phyloP scores from a whole-genome alignment of 148 eudicot species.

The Cornus suecica region DNA sequence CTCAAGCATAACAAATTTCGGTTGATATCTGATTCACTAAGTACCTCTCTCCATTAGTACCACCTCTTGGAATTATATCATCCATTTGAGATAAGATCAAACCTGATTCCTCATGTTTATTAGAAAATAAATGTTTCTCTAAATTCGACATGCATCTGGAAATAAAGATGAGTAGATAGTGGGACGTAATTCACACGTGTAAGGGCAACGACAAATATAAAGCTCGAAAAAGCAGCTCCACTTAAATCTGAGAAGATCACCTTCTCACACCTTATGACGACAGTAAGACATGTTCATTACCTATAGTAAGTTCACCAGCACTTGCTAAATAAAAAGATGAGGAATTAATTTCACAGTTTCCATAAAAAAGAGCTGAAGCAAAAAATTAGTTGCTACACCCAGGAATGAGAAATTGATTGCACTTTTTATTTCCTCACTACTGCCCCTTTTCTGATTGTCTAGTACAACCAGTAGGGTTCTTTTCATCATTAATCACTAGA shows the following conservation, averaged over 20 bases:
- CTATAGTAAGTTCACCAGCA: background rate
- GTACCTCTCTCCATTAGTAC: background rate
- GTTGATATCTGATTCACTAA: background rate
- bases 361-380: background rate
- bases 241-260: background rate
- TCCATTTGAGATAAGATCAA: background rate
- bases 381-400: background rate
- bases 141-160: background rate
- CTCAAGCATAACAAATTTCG: background rate
- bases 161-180: background rate
- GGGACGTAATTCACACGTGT: background rate
- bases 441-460: conserved; percentile 1
- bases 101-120: background rate
- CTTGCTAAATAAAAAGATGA: background rate
- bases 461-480: background rate
- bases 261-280: background rate
- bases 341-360: background rate
- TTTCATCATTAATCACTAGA: background rate
- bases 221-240: background rate
- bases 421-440: background rate
- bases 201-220: background rate
- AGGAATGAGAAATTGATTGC: background rate
- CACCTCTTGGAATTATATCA: background rate
- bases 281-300: background rate
- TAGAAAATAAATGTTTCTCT: background rate